Evolutionary conservation across 192 early-diverging fungal species (phyloP), one percentile per base, ranked within the genome.

Genomic region (Tieghemiomyces parasiticus): DNA sequence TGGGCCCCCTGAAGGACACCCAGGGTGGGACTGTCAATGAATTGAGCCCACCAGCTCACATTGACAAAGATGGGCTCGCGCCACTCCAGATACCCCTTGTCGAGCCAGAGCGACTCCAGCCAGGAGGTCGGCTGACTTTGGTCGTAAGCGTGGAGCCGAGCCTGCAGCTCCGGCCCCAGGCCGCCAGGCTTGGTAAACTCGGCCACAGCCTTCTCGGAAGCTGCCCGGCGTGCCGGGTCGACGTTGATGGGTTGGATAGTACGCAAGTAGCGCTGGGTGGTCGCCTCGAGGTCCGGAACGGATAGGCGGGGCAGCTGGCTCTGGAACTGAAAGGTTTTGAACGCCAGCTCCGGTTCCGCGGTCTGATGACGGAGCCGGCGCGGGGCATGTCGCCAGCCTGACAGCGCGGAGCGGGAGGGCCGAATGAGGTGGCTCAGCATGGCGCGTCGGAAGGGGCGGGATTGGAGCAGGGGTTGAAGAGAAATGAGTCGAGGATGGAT

Each of bases 51-150:
- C 91, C 91, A 97, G 71, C 91, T 95, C 51, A 87, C 84, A 63
- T 95, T 90, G 66, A 95, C 81, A 63, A 92, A 74, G 20, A 81
- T 78, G 9, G 86, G 80, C 32, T 87, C 89, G 28, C 94, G 74
- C 80, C 87, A 95, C 48, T 87, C 83, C 32, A 91, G 78, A 60
- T 92, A 92, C 19, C 86, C 89, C 61, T 86, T 82, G 59, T 77
- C 71, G 19, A 91, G 74, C 88, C 82, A 89, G 33, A 92, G 81
- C 10, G 83, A 74, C 63, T 97, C 93, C 58, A 97, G 74, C 93
- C 93, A 97, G 38, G 82, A 90, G 61, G 84, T 38, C 33, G 79
- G 63, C 60, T 87, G 83, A 24, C 68, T 67, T 59, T 72, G 65
- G 66, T 91, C 92, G 59, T 85, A 71, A 20, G 75, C 77, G 38